Base-by-base conservation (phyloP, 2,329 filamentous ascomycete species). In the Cladosporium sp. region DNA sequence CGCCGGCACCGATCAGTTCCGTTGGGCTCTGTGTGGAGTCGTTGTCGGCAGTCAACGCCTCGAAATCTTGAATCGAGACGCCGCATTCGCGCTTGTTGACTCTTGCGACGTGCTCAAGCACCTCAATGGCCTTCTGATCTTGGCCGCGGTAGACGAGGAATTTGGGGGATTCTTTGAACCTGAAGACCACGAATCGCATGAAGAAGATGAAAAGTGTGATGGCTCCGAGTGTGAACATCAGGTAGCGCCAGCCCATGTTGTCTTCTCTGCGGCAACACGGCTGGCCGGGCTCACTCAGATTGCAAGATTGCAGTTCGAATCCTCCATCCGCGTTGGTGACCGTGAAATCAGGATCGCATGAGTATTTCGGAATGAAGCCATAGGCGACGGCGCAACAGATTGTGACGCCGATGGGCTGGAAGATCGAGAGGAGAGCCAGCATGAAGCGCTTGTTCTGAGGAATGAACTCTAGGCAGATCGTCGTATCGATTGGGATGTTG, bases 161-260 rank as follows among this genome's bases (percentile, higher is more conserved):
- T 58, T 84, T 84, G 1, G 80, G 80, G 2, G 79, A 82, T 57
- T 84, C 80, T 53, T 73, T 73, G 41, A 84, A 76, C 4, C 70
- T 68, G 57, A 84, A 76, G 32, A 83, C 60, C 1, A 77, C 73
- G 32, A 82, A 70, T 17, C 80, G 77, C 1, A 77, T 58, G 39
- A 82, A 61, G 38, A 80, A 82, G 11, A 74, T 63, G 11, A 65
- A 49, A 1, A 73, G 55, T 0, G 71, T 73, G 36, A 73, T 63
- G 0, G 61, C 62, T 1, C 71, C 71, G 6, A 74, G 61, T 1
- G 67, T 71, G 54, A 68, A 71, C 32, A 73, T 56, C 5, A 73
- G 56, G 54, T 74, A 74, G 32, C 72, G 61, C 71, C 72, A 74
- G n/a, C 72, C 72, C 66, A 71, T 68, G 44, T 74, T 74, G 52